Base-by-base conservation (phyloP, 108 stramenopile genomes). In the Heterococcus sp. region DNA sequence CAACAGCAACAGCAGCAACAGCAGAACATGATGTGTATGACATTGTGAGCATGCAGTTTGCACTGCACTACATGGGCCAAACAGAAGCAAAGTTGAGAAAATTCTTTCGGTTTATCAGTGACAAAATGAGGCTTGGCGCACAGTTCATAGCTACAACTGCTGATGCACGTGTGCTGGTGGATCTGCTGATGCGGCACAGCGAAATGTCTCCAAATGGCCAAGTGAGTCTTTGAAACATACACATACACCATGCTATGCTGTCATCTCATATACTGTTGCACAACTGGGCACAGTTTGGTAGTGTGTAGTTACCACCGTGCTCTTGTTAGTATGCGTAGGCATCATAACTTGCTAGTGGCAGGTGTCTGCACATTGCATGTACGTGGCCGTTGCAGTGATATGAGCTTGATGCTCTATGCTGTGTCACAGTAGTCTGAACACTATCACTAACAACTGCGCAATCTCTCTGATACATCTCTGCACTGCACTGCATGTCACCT, bases 31-130 rank as follows among this genome's bases (percentile, higher is more conserved):
- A n/a, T n/a, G n/a, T n/a, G n/a, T n/a, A n/a, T 79, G 95, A 97
- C 86, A 91, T 96, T 2, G 94, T 95, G 1, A 92, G 91, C 33
- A 95, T 96, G 76, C 98, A 99, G 85, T 97, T 99, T 87, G 96
- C 98, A 3, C 92, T 99, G 73, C 98, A 99, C 78, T 99, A 99
- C 89, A 96, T 97, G 96, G 96, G 95, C 88, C 89, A 91, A 26
- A 92, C 92, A 2, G 72, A 89, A 65, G 84, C 88, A 72, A 89
- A 94, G n/a, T 94, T 96, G 2, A 36, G 90, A 32, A 78, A 91
- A 2, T 96, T 97, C 69, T 93, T 99, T 75, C 87, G 90, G 32
- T 93, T 94, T 4, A 93, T 97, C 2, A 92, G 92, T 68, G 81
- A 90, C 69, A 84, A 94, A 4, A 76, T 99, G 2, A 91, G 92